phyloP scores from a whole-genome alignment of 2,329 filamentous ascomycete genomes.

The Colletotrichum horii region DNA sequence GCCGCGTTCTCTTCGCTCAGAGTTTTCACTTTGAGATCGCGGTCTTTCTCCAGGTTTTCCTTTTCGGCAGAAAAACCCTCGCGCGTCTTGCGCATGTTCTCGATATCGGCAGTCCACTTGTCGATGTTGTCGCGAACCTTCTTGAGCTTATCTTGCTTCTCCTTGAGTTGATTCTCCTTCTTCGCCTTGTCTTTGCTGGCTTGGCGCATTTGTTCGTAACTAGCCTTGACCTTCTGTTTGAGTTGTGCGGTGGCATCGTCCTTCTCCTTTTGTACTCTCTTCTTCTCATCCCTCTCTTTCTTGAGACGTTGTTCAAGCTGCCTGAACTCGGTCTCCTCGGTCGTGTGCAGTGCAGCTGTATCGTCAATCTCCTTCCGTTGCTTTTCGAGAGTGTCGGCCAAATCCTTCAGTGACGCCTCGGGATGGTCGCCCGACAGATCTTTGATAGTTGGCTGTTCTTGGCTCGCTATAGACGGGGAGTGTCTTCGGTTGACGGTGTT shows the following conservation, averaged over 20 bases:
- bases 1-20: conserved; percentile 61
- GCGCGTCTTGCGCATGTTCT: conserved; percentile 62
- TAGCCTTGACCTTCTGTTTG: conserved; percentile 78
- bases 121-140: conserved; percentile 74
- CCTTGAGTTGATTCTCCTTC: conserved; percentile 73
- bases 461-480: conserved; percentile 52
- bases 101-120: conserved; percentile 69
- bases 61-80: conserved; percentile 60
- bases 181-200: conserved; percentile 80
- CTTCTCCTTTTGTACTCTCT: conserved; percentile 81
- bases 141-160: conserved; percentile 71
- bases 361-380: conserved; percentile 87
- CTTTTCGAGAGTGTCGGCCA: conserved; percentile 81
- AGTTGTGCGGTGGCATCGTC: conserved; percentile 88
- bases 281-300: conserved; percentile 80
- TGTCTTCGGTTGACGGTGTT: conserved; percentile 76
- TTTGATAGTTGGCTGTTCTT: conserved; percentile 54
- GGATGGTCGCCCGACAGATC: conserved; percentile 52
- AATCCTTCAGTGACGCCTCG: conserved; percentile 73
- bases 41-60: conserved; percentile 53
- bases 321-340: conserved; percentile 74
- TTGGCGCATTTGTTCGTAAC: conserved; percentile 81
- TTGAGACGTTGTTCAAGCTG: conserved; percentile 71
- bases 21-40: conserved; percentile 55
- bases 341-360: conserved; percentile 70